Evolutionary conservation across 345 rosid genomes (phyloP), one percentile per base, ranked within the genome.

Genomic region (Moringa oleifera): DNA sequence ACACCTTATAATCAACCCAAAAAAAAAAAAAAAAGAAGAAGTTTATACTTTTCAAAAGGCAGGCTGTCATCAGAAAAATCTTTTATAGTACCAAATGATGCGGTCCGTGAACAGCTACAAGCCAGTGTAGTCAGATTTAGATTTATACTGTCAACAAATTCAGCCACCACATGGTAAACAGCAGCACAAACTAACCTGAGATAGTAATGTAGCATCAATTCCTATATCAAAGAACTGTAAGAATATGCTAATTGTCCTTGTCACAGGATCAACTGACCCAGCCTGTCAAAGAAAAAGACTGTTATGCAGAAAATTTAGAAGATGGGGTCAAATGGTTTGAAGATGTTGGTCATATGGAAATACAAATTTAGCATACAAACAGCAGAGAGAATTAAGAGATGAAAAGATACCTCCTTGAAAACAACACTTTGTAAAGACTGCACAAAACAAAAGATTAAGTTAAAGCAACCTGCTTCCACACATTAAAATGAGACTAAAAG

Each of bases 371-470:
- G 31, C 37, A 33, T 4, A 64, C 5, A 20, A 28, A 21, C 7
- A 23, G 52, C 18, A 57, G 20, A 51, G 64, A 49, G 55, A 46
- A 73, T 58, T 49, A 37, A 15, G 45, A 16, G 52, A 52, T 31
- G 66, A 54, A 47, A 56, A 16, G 18, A 36, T 78, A 93, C 98
- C 98, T 85, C 95, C 81, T 90, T 93, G 87, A 93, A 93, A 54
- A 93, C 88, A 67, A 90, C 96, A 64, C 97, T 93, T 75, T 93
- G 98, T 66, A 93, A 73, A 75, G 98, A 90, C 98, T 93, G 96
- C 88, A 79, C 50, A 68, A 56, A 65, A 53, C 64, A 65, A 73
- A 53, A 55, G 53, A 57, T 49, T 33, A 41, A 59, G 78, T 52
- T n/a, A n/a, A n/a, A n/a, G 64, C 47, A 71, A 23, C 58, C 53